phyloP scores from a whole-genome alignment of 2,329 filamentous ascomycete genomes.

The Cladophialophora psammophila region DNA sequence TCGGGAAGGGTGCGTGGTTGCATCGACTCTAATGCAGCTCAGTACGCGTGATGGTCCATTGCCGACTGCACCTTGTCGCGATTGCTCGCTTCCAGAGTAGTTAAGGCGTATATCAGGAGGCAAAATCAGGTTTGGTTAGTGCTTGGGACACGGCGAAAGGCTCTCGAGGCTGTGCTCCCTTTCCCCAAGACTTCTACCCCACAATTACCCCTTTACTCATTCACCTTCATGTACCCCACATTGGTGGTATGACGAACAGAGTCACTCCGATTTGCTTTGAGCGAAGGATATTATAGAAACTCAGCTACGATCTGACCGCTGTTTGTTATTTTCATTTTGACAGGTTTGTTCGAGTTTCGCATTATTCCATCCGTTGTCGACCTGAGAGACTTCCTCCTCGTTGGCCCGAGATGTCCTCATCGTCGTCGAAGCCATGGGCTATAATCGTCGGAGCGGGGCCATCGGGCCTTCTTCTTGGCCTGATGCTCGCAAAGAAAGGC shows the following conservation, averaged over 20 bases:
- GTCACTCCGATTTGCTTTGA: neutral
- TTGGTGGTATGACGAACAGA: neutral
- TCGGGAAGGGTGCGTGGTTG: no score
- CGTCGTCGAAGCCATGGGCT: slow-evolving; percentile 22
- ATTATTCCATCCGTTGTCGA: neutral
- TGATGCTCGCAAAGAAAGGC: slow-evolving; percentile 45
- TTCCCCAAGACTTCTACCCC: neutral
- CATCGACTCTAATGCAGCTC: no score
- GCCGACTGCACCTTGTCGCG: neutral
- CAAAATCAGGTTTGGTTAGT: no score
- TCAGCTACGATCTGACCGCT: neutral
- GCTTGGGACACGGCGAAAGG: no score
- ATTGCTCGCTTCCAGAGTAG: neutral
- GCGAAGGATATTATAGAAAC: neutral
- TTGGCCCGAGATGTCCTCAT: neutral
- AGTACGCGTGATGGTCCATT: no score
- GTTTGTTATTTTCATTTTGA: neutral
- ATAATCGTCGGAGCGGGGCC: slow-evolving; percentile 47
- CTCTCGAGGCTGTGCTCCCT: neutral
- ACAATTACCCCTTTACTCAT: neutral
- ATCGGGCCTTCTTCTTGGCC: slow-evolving; percentile 44
- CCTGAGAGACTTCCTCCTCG: no score
- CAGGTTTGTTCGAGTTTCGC: neutral
- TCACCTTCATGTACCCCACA: neutral
- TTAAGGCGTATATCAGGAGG: neutral